Evolutionary conservation across 768 basidiomycete species (phyloP).

Genomic region (Mycena epipterygia): DNA sequence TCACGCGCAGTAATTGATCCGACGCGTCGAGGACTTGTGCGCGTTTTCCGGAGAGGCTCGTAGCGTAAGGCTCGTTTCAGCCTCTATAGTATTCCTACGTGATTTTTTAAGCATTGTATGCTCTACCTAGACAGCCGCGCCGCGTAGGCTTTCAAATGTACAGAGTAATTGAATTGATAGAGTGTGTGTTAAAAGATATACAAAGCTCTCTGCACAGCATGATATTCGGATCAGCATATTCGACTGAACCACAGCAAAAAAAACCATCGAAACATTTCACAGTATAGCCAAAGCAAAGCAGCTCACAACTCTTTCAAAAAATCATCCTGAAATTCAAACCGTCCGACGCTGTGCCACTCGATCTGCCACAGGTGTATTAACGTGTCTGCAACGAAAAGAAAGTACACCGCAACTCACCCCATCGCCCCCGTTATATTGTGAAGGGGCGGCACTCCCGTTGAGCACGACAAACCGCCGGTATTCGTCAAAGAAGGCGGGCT

Average conservation of each 20-base stretch:
- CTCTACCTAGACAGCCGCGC: too few species aligned
- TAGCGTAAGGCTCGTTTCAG: neutral
- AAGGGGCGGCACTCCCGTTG: neutral
- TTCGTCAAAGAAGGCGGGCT: neutral
- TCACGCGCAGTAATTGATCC: slow-evolving; percentile 79
- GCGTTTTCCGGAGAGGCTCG: slow-evolving; percentile 44
- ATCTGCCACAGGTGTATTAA: neutral
- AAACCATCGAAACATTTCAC: too few species aligned
- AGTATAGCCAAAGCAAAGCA: too few species aligned
- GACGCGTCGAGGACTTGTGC: slow-evolving; percentile 54
- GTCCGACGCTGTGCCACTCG: neutral
- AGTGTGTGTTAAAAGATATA: too few species aligned
- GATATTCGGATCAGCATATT: too few species aligned
- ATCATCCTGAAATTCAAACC: slow-evolving; percentile 1
- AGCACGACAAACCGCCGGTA: slow-evolving; percentile 23
- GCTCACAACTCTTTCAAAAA: too few species aligned
- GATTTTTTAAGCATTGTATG: too few species aligned
- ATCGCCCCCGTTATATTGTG: neutral
- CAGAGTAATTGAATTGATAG: too few species aligned
- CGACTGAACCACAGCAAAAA: too few species aligned
- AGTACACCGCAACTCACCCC: neutral
- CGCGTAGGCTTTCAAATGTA: too few species aligned
- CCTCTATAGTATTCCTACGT: too few species aligned
- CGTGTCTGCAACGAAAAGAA: neutral
- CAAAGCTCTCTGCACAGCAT: too few species aligned